Conservation (phyloP, 2,329 filamentous ascomycete genomes). For the Dactylellina drechsleri region DNA sequence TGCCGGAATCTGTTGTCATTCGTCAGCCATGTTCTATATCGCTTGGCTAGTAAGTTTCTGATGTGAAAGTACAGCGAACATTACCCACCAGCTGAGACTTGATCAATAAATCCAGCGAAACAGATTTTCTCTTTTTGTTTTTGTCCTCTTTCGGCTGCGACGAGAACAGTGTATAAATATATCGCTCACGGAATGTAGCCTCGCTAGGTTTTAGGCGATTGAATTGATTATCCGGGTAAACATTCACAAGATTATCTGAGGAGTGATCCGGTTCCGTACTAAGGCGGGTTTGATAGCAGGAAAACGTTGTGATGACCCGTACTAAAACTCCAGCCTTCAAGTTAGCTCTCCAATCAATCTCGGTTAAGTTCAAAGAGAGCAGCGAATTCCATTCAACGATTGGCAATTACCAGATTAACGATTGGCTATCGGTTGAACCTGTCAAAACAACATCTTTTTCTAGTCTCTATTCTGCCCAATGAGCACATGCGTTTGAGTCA, state of each 20-base stretch:
- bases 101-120: neutral
- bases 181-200: constrained; percentile 16
- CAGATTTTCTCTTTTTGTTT: neutral
- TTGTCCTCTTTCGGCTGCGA: neutral
- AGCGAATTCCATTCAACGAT: constrained; percentile 21
- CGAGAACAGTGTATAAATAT: constrained; percentile 10
- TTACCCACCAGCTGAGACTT: constrained; percentile 5
- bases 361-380: neutral
- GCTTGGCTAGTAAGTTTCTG: constrained; percentile 17
- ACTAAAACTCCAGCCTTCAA: constrained; percentile 16
- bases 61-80: neutral
- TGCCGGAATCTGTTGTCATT: constrained; percentile 27
- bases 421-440: constrained; percentile 20
- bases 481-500: too few species aligned
- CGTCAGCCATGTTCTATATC: constrained; percentile 29
- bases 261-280: constrained; percentile 26
- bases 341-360: constrained; percentile 39
- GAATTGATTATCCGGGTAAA: constrained; percentile 39
- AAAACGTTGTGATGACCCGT: constrained; percentile 9
- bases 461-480: too few species aligned
- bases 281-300: constrained; percentile 17
- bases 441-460: constrained; percentile 1
- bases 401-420: constrained; percentile 3
- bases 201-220: constrained; percentile 8
- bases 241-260: constrained; percentile 35